These are phyloP conservation scores for Saccharomyces uvarum DNA, from an alignment of 1,139 yeast genomes.

Conservation along the genomic window DNA sequence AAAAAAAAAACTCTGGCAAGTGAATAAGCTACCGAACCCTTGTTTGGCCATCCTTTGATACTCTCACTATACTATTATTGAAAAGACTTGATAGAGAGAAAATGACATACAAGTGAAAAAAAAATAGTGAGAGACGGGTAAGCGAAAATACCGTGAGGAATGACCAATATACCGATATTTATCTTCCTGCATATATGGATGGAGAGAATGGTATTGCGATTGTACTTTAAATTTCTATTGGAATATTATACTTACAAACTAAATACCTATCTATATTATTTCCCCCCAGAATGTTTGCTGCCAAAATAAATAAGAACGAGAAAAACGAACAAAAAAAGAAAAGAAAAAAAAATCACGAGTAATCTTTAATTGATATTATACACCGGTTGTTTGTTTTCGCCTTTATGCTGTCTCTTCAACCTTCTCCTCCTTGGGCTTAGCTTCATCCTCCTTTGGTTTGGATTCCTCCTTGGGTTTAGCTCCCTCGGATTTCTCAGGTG, in stretches of 20 bases:
- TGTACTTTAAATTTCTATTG: background rate
- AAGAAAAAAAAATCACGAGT: constrained; percentile 5
- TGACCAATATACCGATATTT: background rate
- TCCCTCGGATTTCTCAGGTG: constrained; percentile 59
- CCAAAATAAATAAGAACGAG: background rate
- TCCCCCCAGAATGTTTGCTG: constrained; percentile 1
- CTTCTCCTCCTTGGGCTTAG: constrained; percentile 1
- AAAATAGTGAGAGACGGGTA: background rate
- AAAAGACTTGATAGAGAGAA: background rate
- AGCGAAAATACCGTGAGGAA: background rate
- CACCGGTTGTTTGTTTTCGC: constrained; percentile 3
- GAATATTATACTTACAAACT: background rate
- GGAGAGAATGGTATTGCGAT: background rate
- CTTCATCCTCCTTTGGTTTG: constrained; percentile 3
- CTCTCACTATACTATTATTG: background rate
- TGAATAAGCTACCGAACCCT: background rate
- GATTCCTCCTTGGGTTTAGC: constrained; percentile 27
- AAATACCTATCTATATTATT: background rate
- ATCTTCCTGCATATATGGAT: background rate
- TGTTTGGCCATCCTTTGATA: background rate
- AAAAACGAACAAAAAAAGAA: constrained; percentile 2
- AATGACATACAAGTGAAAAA: background rate
- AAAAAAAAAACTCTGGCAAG: background rate
- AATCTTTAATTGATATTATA: constrained; percentile 2
- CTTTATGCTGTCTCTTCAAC: constrained; percentile 1